Evolutionary conservation across 2,329 filamentous ascomycete genomes (phyloP), one percentile per base, ranked within the genome.

Genomic region (Metarhizium guizhouense): DNA sequence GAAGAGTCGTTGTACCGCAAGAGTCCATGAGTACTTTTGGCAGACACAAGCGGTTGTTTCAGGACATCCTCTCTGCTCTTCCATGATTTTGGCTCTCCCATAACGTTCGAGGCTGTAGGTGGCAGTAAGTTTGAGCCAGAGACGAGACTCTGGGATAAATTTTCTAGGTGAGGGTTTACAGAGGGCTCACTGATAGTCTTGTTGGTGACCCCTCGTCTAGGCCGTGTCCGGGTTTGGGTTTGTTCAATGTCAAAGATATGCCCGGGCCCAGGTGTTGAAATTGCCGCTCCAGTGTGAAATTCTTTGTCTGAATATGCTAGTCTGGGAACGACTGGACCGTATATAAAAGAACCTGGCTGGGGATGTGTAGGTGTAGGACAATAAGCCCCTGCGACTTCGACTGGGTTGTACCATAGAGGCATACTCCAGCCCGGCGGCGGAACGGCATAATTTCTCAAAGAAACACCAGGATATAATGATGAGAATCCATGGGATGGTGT

Each of bases 361-460:
- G 52, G 32, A 25, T 58, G 51, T 6, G 36, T 36, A 51, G 43
- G 34, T 36, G 56, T 58, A 52, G 47, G 51, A 56, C 36, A 58
- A 43, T 42, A 51, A 54, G 8, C 32, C 38, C 25, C 54, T 56
- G 54, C 25, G 34, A 58, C 47, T 34, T 30, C 25, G 40, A 48
- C 51, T 14, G 42, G 47, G 52, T 54, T 58, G 52, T 54, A 54
- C 54, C 51, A 52, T 47, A 47, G 47, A 48, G 47, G 54, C 47
- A 53, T 36, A 42, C 47, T 49, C 54, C 54, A 56, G 30, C 40
- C 16, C 8, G 43, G 56, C 51, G 49, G 43, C 48, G 54, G 45
- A 47, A 7, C 42, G 34, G 14, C 51, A 14, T 30, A 20, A 25
- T 14, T 54, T 25, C 30, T 36, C 47, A 54, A 34, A 40, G 13